phyloP scores from a whole-genome alignment of 306 rosid species.

The Cicer chorassanicum region DNA sequence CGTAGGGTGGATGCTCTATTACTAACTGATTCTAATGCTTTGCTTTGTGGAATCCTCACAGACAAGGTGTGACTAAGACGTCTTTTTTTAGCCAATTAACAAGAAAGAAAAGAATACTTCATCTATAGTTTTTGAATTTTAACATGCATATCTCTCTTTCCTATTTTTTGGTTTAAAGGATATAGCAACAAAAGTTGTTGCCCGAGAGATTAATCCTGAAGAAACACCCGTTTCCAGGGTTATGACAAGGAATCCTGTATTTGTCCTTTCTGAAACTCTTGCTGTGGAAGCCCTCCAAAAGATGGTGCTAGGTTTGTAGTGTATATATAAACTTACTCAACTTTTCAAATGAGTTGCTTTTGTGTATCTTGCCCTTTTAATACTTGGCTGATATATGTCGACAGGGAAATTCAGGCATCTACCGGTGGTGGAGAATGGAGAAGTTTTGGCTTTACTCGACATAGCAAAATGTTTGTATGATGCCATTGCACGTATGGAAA shows the following conservation, averaged over 20 bases:
- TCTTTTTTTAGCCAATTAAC: constrained; percentile 31
- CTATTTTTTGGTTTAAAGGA: constrained; percentile 65
- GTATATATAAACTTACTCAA: constrained; percentile 26
- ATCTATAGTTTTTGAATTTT: constrained; percentile 20
- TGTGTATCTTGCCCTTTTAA: constrained; percentile 41
- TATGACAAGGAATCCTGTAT: constrained; percentile 88
- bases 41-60: constrained; percentile 96
- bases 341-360: constrained; percentile 41
- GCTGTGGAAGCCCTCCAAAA: constrained; percentile 99
- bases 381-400: constrained; percentile 42
- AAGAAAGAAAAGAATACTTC: constrained; percentile 1
- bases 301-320: constrained; percentile 94
- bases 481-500: constrained; percentile 98
- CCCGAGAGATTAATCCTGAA: constrained; percentile 76
- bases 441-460: constrained; percentile 94
- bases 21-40: constrained; percentile 86
- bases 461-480: constrained; percentile 97
- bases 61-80: constrained; percentile 71
- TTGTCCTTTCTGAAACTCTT: constrained; percentile 94
- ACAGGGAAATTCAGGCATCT: constrained; percentile 96
- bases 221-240: constrained; percentile 91
- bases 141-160: constrained; percentile 34
- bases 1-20: constrained; percentile 94
- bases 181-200: constrained; percentile 83
- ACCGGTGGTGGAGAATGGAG: constrained; percentile 99